Evolutionary conservation across 2,329 filamentous ascomycete genomes (phyloP).

Genomic region (Colletotrichum siamense): DNA sequence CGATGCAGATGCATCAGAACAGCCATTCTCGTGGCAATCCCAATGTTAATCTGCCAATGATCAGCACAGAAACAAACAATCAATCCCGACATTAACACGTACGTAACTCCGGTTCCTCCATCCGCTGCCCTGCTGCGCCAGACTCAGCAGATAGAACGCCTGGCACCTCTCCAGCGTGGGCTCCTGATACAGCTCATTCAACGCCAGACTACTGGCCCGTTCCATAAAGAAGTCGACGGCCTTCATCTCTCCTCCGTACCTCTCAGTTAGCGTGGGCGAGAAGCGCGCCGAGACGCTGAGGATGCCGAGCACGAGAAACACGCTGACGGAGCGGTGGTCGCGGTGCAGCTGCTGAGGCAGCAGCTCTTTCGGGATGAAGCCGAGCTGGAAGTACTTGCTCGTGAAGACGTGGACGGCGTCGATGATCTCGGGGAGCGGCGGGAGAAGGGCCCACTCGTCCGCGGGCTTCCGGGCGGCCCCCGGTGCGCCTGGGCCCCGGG

Average conservation of each 20-base stretch:
- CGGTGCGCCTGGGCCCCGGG: conserved; percentile 8
- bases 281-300: conserved; percentile 63
- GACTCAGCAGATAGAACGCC: conserved; percentile 63
- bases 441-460: conserved; percentile 56
- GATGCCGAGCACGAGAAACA: conserved; percentile 60
- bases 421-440: conserved; percentile 53
- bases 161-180: conserved; percentile 62
- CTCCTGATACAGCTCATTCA: conserved; percentile 55
- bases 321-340: conserved; percentile 53
- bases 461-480: conserved; percentile 24
- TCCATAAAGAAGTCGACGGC: conserved; percentile 61
- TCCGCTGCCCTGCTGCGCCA: conserved; percentile 63
- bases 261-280: conserved; percentile 51
- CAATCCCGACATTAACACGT: conserved; percentile 26
- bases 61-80: conserved; percentile 22
- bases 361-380: conserved; percentile 60
- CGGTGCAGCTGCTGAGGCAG: conserved; percentile 53
- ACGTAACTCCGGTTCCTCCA: conserved; percentile 60
- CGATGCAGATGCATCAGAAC: conserved; percentile 59
- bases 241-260: conserved; percentile 55
- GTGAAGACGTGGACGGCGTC: conserved; percentile 60
- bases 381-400: conserved; percentile 62
- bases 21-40: conserved; percentile 62
- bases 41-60: conserved; percentile 55
- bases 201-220: conserved; percentile 51